Percentiles rank a stretch among this genome's conserved stretches.
Evolutionary conservation across 495 filamentous ascomycete genomes (phyloP).

Genomic region (Rostrohypoxylon terebratum): DNA sequence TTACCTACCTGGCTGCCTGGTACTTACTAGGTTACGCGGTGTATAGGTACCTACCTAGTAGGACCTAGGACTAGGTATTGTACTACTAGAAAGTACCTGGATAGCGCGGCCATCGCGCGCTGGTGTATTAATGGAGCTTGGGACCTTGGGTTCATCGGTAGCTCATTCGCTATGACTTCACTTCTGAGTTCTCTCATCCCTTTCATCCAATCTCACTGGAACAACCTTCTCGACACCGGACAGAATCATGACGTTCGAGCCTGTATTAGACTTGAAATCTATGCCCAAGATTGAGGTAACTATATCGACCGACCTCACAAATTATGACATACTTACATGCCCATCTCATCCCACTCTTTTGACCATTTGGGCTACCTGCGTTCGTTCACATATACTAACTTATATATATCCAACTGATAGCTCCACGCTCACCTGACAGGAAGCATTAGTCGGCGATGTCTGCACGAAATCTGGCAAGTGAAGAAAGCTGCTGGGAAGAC

Average conservation of each 20-base stretch:
- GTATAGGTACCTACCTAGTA: not conserved
- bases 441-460: constrained; percentile 78
- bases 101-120: not conserved
- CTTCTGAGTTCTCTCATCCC: not conserved
- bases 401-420: constrained; percentile 53
- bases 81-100: too few species aligned
- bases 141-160: too few species aligned
- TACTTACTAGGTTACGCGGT: not conserved
- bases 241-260: constrained; percentile 40
- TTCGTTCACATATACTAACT: constrained; percentile 27
- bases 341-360: not conserved
- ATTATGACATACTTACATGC: not conserved
- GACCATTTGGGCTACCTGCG: not conserved
- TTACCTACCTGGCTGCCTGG: too few species aligned
- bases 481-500: constrained; percentile 65
- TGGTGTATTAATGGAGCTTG: not conserved
- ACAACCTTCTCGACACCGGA: not conserved
- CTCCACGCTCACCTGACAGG: constrained; percentile 88
- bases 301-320: not conserved
- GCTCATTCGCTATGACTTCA: too few species aligned
- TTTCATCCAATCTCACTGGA: not conserved
- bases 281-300: constrained; percentile 64
- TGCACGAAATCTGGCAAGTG: constrained; percentile 78
- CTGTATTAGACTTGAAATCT: constrained; percentile 55
- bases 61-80: too few species aligned